Conservation (phyloP, 768 basidiomycete species). For the Rhodotorula sphaerocarpa region DNA sequence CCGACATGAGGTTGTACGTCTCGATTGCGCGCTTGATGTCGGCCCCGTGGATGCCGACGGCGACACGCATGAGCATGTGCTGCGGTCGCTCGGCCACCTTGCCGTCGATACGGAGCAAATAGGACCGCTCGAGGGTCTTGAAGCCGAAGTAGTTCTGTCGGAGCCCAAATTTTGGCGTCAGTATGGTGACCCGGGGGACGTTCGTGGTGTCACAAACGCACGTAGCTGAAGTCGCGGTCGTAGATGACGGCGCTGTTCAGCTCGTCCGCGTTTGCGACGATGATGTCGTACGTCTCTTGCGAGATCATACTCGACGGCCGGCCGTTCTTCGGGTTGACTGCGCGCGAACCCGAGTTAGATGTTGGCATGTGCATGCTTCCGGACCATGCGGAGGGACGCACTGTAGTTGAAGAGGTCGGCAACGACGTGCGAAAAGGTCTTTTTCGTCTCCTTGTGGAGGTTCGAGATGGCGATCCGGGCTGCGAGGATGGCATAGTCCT, state of each 20-base stretch:
- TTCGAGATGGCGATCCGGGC: constrained; percentile 98
- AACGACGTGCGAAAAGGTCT: constrained; percentile 86
- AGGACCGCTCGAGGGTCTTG: constrained; percentile 97
- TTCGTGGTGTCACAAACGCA: too few relatives aligned
- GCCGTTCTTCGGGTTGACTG: constrained; percentile 93
- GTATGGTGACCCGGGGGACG: too few relatives aligned
- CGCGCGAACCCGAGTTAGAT: background rate
- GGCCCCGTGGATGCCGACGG: constrained; percentile 86
- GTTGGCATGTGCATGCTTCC: too few relatives aligned
- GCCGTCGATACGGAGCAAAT: constrained; percentile 86
- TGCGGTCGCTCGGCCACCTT: constrained; percentile 95
- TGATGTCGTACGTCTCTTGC: constrained; percentile 68
- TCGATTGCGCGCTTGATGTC: constrained; percentile 83
- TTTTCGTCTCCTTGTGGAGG: constrained; percentile 98
- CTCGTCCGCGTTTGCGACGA: constrained; percentile 67
- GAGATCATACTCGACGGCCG: constrained; percentile 83
- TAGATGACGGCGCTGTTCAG: constrained; percentile 95
- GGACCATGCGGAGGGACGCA: constrained; percentile 44
- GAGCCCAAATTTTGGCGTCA: too few relatives aligned
- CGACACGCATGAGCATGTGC: constrained; percentile 99
- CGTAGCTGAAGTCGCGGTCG: constrained; percentile 95
- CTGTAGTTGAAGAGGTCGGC: constrained; percentile 82
- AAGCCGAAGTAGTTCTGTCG: constrained; percentile 69
- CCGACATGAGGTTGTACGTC: constrained; percentile 72
- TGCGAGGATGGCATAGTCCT: constrained; percentile 95